Conservation (phyloP, 768 basidiomycete species). For the Termitomyces sp. region DNA sequence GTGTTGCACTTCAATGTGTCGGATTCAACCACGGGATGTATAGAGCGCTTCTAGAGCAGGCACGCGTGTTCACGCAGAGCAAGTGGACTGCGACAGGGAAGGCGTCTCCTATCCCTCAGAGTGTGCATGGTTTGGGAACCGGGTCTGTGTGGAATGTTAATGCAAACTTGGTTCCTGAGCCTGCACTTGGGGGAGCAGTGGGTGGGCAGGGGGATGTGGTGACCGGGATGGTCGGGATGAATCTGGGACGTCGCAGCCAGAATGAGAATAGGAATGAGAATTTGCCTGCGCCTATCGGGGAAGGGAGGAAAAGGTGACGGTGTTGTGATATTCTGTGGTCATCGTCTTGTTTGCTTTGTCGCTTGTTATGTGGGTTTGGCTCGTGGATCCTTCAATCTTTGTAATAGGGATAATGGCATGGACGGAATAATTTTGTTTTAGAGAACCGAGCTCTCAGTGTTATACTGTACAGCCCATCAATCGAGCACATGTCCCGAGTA, state of each 20-base stretch:
- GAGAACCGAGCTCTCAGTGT: background rate
- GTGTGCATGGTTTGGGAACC: slow-evolving; percentile 7
- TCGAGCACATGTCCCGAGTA: background rate
- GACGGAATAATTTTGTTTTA: background rate
- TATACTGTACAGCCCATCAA: background rate
- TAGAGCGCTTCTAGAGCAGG: slow-evolving; percentile 59
- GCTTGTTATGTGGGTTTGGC: background rate
- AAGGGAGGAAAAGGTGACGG: slow-evolving; percentile 10
- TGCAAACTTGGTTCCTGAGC: background rate
- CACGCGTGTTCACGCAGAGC: slow-evolving; percentile 39
- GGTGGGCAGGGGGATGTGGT: slow-evolving; percentile 7
- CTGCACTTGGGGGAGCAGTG: background rate
- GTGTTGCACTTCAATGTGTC: slow-evolving; percentile 70
- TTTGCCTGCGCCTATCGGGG: slow-evolving; percentile 11
- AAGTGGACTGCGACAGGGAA: slow-evolving; percentile 22
- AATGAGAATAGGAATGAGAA: slow-evolving; percentile 16
- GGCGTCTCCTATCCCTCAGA: slow-evolving; percentile 7
- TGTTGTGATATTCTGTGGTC: background rate
- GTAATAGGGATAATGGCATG: background rate
- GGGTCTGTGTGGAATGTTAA: slow-evolving; percentile 10
- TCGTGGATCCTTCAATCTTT: background rate
- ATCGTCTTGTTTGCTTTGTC: background rate
- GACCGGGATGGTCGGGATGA: slow-evolving; percentile 9
- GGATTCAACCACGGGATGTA: slow-evolving; percentile 71
- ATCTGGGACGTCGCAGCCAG: slow-evolving; percentile 12